These are phyloP conservation scores for Heliamphora pulchella DNA, from an alignment of 179 eudicot species.

Conservation along the genomic window DNA sequence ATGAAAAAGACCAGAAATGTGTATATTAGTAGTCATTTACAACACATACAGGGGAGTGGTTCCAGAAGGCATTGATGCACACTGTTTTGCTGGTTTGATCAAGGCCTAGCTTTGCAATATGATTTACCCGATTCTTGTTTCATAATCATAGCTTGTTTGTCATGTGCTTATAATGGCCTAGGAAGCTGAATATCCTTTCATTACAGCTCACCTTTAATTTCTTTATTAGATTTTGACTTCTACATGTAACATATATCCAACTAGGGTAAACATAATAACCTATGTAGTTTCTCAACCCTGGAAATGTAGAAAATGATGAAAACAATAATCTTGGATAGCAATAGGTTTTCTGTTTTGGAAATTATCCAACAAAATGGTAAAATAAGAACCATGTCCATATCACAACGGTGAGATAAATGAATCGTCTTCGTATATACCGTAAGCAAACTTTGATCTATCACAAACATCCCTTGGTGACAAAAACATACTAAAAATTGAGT, in stretches of 20 bases:
- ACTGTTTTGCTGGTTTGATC: conserved; percentile 65
- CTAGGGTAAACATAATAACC: neutral
- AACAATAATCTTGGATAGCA: neutral
- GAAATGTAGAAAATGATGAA: neutral
- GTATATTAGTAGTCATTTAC: no score
- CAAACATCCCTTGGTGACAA: no score
- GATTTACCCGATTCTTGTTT: conserved; percentile 13
- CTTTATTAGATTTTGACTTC: neutral
- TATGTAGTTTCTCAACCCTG: neutral
- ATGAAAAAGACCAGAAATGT: no score
- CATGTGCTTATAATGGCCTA: neutral
- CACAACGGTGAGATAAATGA: no score
- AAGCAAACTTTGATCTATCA: no score
- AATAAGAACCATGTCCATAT: no score
- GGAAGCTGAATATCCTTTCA: conserved; percentile 2
- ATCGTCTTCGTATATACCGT: no score
- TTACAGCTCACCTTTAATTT: neutral
- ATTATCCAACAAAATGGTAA: neutral
- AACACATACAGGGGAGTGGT: conserved; percentile 33
- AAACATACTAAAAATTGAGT: no score
- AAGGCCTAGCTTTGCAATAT: conserved; percentile 38
- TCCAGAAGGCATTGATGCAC: conserved; percentile 58
- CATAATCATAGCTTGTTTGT: neutral
- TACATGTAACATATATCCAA: neutral
- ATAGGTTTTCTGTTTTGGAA: neutral